phyloP scores from a whole-genome alignment of 139 green algal species.

The Ostreobium quekettii region DNA sequence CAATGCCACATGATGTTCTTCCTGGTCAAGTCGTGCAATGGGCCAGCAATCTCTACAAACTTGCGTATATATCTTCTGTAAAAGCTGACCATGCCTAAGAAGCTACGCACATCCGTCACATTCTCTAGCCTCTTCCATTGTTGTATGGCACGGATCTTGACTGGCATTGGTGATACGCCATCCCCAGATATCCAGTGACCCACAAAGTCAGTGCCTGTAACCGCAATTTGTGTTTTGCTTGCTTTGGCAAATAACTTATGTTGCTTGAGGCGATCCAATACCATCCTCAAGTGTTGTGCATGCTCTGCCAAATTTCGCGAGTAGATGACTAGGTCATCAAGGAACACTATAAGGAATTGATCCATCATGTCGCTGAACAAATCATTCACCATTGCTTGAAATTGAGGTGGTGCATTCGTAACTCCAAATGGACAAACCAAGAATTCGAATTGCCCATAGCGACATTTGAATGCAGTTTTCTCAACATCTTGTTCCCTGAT shows the following conservation, averaged over 20 bases:
- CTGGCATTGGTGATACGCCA: conserved; percentile 22
- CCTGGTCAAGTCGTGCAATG: not conserved
- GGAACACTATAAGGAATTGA: conserved; percentile 40
- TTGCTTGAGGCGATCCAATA: conserved; percentile 27
- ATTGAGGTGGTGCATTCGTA: conserved; percentile 37
- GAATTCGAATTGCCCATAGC: conserved; percentile 32
- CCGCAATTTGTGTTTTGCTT: conserved; percentile 36
- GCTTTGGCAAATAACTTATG: conserved; percentile 37
- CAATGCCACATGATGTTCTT: not conserved
- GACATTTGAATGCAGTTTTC: conserved; percentile 26
- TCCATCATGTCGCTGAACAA: conserved; percentile 31
- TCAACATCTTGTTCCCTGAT: conserved; percentile 20
- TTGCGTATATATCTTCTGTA: not conserved
- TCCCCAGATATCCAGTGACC: conserved; percentile 31
- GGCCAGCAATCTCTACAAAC: not conserved
- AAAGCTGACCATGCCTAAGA: conserved; percentile 2
- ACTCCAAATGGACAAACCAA: conserved; percentile 32
- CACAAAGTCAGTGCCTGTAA: conserved; percentile 27
- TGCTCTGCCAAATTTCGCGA: conserved; percentile 31
- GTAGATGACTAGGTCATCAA: conserved; percentile 48
- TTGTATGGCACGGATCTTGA: conserved; percentile 19
- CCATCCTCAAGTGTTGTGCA: conserved; percentile 23
- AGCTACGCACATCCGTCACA: not conserved
- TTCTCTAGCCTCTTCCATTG: conserved; percentile 23
- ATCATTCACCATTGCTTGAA: conserved; percentile 33